Evolutionary conservation across 371 early-diverging fungal species (phyloP), one percentile per base, ranked within the genome.

Genomic region (Phascolomyces articulosus): DNA sequence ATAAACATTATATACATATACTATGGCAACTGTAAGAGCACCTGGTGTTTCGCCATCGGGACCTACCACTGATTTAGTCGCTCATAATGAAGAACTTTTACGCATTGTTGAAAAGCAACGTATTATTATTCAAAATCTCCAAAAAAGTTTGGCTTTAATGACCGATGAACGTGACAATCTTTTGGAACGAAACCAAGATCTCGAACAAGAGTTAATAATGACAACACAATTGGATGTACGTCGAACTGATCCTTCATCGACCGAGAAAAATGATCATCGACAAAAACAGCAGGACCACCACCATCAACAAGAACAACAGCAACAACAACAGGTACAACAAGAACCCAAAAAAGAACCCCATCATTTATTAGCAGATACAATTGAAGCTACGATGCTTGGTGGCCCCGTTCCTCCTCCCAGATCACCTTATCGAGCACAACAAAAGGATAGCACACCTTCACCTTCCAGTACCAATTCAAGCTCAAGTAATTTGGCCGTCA

Each of bases 31-130:
- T 23, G 29, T 62, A 40, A 47, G 54, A 48, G 28, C 40, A 47
- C 15, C n/a, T 44, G n/a, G n/a, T n/a, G 1, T n/a, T 15, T n/a
- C 44, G 44, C n/a, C 44, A 44, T 15, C 44, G 16, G 44, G 44
- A 44, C 4, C 44, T 1, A n/a, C 8, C 55, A 34, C 58, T 29
- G 66, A 70, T 40, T 15, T 65, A 27, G 40, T 55, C 10, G 24
- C 59, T 18, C 91, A 95, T 69, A 93, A 93, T 63, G 89, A 88
- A 40, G 88, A 90, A 67, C 83, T 96, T 23, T 93, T 92, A 91
- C 88, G 85, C 71, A 89, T 94, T 62, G 90, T 94, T 63, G 95
- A 95, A 71, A 87, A 88, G 55, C 95, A 94, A 77, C 81, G 91
- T 62, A 65, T 74, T 28, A 87, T 93, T 34, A 93, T 95, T 62